These are phyloP conservation scores for Fagus sylvatica DNA, from an alignment of 306 rosid genomes.

Conservation along the genomic window DNA sequence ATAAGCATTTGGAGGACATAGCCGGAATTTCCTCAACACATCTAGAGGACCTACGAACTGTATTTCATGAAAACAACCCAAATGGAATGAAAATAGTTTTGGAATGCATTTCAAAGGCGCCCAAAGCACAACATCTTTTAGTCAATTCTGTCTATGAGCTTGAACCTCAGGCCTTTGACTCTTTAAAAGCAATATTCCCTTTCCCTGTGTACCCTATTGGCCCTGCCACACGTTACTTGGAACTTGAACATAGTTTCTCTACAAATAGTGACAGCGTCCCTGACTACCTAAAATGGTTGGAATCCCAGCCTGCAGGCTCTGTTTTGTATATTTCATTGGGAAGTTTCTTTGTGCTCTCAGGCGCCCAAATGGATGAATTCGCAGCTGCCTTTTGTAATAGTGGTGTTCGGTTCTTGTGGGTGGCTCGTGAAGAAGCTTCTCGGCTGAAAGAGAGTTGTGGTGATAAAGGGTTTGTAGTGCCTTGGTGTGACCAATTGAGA, in stretches of 20 bases:
- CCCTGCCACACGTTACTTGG: constrained; percentile 51
- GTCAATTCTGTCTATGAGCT: constrained; percentile 50
- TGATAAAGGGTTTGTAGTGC: not conserved
- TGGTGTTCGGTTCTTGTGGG: not conserved
- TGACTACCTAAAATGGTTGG: constrained; percentile 48
- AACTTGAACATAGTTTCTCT: constrained; percentile 4
- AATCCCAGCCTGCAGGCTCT: constrained; percentile 7
- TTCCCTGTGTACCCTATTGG: constrained; percentile 52
- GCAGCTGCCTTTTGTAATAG: not conserved
- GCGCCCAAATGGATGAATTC: not conserved
- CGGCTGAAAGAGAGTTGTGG: not conserved
- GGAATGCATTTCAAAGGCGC: constrained; percentile 32
- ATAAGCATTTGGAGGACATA: constrained; percentile 32
- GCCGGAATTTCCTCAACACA: constrained; percentile 37
- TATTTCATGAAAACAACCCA: constrained; percentile 27
- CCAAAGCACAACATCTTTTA: constrained; percentile 44
- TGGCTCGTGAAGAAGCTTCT: not conserved
- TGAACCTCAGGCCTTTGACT: constrained; percentile 37
- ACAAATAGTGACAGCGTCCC: constrained; percentile 1
- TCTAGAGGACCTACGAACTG: constrained; percentile 32
- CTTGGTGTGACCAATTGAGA: constrained; percentile 1
- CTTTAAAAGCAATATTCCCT: constrained; percentile 33
- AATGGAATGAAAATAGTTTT: constrained; percentile 29
- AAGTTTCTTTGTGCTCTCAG: not conserved
- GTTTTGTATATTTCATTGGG: not conserved